These are phyloP conservation scores for Fragaria vesca DNA, from an alignment of 306 rosid species.

Conservation along the genomic window DNA sequence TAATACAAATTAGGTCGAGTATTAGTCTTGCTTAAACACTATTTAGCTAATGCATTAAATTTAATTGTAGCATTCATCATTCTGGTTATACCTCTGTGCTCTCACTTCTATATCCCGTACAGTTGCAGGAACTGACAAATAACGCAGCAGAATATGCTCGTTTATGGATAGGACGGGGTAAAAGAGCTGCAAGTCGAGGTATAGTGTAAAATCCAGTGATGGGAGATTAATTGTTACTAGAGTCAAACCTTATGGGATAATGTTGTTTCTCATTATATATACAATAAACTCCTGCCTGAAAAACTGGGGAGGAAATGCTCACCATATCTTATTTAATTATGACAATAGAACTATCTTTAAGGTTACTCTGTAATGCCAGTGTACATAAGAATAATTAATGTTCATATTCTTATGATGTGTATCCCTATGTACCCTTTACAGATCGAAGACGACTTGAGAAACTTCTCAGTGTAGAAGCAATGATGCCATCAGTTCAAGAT, in stretches of 20 bases:
- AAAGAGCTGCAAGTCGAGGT: conserved; percentile 76
- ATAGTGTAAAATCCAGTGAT: conserved; percentile 8
- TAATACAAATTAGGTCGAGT: not conserved
- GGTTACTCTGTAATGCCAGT: not conserved
- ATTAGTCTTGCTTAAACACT: not conserved
- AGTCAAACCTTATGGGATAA: not conserved
- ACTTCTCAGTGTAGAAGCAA: conserved; percentile 63
- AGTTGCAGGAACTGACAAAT: conserved; percentile 64
- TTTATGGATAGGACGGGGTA: conserved; percentile 73
- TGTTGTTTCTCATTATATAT: not conserved
- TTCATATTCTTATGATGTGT: not conserved
- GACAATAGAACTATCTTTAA: not conserved
- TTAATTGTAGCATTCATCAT: conserved; percentile 11
- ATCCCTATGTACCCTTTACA: conserved; percentile 22
- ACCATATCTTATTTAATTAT: not conserved
- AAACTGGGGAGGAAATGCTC: not conserved
- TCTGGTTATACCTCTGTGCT: not conserved
- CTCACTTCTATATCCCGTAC: conserved; percentile 23
- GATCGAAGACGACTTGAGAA: conserved; percentile 76
- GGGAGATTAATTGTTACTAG: not conserved
- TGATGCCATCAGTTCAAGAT: conserved; percentile 78
- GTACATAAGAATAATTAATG: not conserved
- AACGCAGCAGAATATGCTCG: conserved; percentile 66
- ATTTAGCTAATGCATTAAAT: not conserved
- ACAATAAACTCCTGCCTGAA: not conserved